Evolutionary conservation across 768 basidiomycete genomes (phyloP).

Genomic region (Amylocystis lapponica): DNA sequence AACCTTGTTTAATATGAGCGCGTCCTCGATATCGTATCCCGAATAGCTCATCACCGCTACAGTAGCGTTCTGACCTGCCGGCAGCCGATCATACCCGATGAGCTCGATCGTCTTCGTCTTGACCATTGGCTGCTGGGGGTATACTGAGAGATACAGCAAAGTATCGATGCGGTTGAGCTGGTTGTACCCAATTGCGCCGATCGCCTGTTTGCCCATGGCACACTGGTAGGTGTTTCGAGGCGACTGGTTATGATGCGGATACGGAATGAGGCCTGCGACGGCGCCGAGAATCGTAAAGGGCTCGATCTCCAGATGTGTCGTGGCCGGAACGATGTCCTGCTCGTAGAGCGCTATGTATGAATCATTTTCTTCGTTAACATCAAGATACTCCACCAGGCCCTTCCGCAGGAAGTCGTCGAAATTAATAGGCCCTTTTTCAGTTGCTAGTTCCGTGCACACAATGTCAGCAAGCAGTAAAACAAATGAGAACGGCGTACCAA

Average conservation of each 20-base stretch:
- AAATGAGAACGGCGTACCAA: slow-evolving; percentile 41
- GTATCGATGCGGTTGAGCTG: slow-evolving; percentile 98
- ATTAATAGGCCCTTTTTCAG: slow-evolving; percentile 72
- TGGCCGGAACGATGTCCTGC: slow-evolving; percentile 68
- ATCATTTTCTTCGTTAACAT: slow-evolving; percentile 99
- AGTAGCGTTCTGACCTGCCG: slow-evolving; percentile 97
- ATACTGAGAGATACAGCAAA: slow-evolving; percentile 93
- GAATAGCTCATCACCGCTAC: slow-evolving; percentile 99
- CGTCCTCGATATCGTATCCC: slow-evolving; percentile 99
- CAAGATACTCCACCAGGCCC: slow-evolving; percentile 95
- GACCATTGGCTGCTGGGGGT: slow-evolving; percentile 99
- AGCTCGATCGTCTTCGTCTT: slow-evolving; percentile 98
- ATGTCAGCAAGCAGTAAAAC: too few species aligned
- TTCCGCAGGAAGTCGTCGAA: slow-evolving; percentile 93
- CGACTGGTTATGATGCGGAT: slow-evolving; percentile 99
- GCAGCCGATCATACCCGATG: slow-evolving; percentile 92
- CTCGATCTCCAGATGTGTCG: slow-evolving; percentile 97
- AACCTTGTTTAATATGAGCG: slow-evolving; percentile 91
- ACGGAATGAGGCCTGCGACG: slow-evolving; percentile 97
- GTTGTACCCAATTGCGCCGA: slow-evolving; percentile 97
- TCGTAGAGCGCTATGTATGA: slow-evolving; percentile 95
- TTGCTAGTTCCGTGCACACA: slow-evolving; percentile 39
- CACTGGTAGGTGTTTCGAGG: slow-evolving; percentile 99
- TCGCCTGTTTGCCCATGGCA: slow-evolving; percentile 99
- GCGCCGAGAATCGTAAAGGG: slow-evolving; percentile 97